phyloP scores from a whole-genome alignment of 768 basidiomycete genomes.

The Phylloporus arenicola region DNA sequence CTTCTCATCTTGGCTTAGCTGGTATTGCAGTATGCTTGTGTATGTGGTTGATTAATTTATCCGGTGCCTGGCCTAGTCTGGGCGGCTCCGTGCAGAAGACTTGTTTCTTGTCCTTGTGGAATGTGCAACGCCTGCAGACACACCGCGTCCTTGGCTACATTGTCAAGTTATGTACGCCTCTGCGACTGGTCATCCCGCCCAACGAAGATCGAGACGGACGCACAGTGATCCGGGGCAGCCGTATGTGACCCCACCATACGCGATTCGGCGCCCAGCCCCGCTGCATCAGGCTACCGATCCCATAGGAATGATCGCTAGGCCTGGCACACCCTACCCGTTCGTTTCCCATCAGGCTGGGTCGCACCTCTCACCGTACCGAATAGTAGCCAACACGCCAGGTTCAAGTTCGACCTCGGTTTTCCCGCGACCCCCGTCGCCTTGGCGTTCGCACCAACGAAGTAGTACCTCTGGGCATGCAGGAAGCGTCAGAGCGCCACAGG shows the following conservation, averaged over 20 bases:
- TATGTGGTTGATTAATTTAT: neutral
- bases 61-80: neutral
- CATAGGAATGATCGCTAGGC: neutral
- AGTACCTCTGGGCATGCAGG: constrained; percentile 19
- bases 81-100: neutral
- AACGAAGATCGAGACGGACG: constrained; percentile 10
- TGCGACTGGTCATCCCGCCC: constrained; percentile 4
- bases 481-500: constrained; percentile 14
- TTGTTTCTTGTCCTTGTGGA: neutral
- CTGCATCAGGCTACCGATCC: constrained; percentile 21
- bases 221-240: constrained; percentile 23
- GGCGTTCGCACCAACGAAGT: constrained; percentile 11
- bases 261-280: constrained; percentile 22
- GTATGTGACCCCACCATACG: constrained; percentile 20
- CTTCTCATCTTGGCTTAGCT: no score
- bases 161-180: constrained; percentile 13
- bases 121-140: neutral
- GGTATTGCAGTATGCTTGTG: no score
- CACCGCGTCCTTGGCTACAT: neutral
- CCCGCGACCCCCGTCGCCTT: constrained; percentile 15
- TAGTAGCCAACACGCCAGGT: constrained; percentile 4
- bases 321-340: constrained; percentile 12
- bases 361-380: constrained; percentile 4
- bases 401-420: constrained; percentile 14
- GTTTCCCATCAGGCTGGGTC: constrained; percentile 1